Percentiles rank a stretch among this genome's conserved stretches.
These are phyloP conservation scores for Xylaria scruposa DNA, from an alignment of 495 filamentous ascomycete genomes.

Conservation along the genomic window DNA sequence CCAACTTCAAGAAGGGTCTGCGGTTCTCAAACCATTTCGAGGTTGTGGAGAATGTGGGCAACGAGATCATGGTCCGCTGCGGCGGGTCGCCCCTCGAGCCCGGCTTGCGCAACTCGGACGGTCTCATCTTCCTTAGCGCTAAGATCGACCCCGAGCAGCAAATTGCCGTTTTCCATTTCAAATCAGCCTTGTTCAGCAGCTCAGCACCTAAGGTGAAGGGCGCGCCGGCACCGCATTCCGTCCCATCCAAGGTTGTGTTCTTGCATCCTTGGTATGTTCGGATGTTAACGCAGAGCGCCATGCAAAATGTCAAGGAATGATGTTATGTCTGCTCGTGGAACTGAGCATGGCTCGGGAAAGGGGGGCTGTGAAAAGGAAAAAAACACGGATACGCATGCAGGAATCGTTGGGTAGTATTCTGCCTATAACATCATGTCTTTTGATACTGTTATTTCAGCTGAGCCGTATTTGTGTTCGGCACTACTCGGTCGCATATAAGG, in stretches of 20 bases:
- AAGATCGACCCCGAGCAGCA: constrained; percentile 64
- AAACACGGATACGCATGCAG: neutral
- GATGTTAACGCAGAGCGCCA: constrained; percentile 35
- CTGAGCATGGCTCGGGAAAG: neutral
- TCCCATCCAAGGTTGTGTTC: constrained; percentile 62
- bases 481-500: neutral
- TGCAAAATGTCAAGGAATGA: constrained; percentile 32
- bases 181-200: constrained; percentile 67
- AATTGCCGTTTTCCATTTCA: constrained; percentile 69
- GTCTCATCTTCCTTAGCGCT: constrained; percentile 72
- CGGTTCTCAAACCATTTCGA: constrained; percentile 79
- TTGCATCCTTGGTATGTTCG: constrained; percentile 71
- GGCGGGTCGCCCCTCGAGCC: constrained; percentile 68
- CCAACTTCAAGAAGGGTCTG: constrained; percentile 67
- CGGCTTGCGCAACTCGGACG: constrained; percentile 66
- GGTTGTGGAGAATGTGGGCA: constrained; percentile 69
- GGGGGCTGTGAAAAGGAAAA: constrained; percentile 5
- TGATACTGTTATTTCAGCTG: neutral
- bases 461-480: neutral
- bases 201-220: constrained; percentile 40
- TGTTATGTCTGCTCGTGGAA: neutral
- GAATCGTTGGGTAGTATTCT: neutral
- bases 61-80: constrained; percentile 67
- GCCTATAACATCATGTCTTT: neutral
- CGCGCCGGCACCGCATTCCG: constrained; percentile 56